Percentiles rank a stretch among this genome's conserved stretches.
These are phyloP conservation scores for Fagus sylvatica DNA, from an alignment of 306 rosid species.

Conservation along the genomic window DNA sequence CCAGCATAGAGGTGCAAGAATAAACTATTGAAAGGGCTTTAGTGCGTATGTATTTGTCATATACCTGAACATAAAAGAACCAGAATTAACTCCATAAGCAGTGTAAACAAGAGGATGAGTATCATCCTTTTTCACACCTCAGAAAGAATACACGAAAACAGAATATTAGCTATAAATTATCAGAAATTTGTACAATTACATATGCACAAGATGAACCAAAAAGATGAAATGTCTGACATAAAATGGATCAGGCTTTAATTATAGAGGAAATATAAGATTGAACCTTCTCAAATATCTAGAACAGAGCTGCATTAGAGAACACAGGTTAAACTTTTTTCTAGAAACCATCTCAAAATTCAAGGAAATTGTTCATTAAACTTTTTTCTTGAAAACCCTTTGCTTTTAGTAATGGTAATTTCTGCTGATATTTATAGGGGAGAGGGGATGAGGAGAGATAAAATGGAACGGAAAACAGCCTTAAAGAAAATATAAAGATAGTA, in stretches of 20 bases:
- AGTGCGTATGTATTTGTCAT: slow-evolving; percentile 61
- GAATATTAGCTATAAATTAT: neutral
- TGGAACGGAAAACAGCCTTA: neutral
- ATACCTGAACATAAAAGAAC: slow-evolving; percentile 53
- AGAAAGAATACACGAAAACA: neutral
- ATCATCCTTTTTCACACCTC: neutral
- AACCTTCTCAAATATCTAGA: neutral
- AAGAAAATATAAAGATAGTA: neutral
- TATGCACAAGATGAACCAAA: neutral
- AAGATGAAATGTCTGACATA: neutral
- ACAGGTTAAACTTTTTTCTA: neutral
- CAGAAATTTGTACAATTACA: neutral
- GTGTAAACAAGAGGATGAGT: neutral
- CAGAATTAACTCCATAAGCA: slow-evolving; percentile 18
- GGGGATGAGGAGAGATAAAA: too few species aligned
- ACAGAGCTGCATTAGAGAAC: neutral
- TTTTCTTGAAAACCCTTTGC: neutral
- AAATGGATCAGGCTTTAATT: neutral
- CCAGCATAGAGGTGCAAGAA: slow-evolving; percentile 81
- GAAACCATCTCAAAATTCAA: neutral
- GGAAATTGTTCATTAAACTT: neutral
- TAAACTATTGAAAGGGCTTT: slow-evolving; percentile 83
- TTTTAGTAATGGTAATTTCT: neutral
- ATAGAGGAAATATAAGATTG: neutral
- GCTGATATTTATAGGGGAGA: too few species aligned